Evolutionary conservation across 106 monocot species (phyloP).

Genomic region (Cymbidium sinense): DNA sequence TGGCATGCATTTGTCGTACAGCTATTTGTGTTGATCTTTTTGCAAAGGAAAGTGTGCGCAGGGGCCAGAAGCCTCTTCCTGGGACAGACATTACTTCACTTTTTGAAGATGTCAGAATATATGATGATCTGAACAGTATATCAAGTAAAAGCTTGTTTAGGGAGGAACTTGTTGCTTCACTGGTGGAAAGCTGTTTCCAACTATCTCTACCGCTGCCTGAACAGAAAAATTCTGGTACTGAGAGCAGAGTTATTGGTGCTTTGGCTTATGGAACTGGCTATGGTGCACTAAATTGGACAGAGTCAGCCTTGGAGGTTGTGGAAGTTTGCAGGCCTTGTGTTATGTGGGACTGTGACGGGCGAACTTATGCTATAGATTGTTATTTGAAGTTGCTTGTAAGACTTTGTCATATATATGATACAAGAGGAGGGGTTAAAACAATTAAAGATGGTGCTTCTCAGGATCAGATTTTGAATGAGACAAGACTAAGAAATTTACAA

Average conservation of each 20-base stretch:
- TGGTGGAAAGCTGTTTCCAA: slow-evolving; percentile 99
- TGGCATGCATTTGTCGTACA: slow-evolving; percentile 96
- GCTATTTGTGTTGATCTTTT: slow-evolving; percentile 99
- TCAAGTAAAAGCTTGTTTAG: slow-evolving; percentile 95
- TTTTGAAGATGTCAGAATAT: slow-evolving; percentile 87
- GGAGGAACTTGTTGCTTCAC: slow-evolving; percentile 90
- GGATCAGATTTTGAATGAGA: slow-evolving; percentile 97
- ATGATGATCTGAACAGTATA: slow-evolving; percentile 82
- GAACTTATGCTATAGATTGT: slow-evolving; percentile 97
- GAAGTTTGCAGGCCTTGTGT: slow-evolving; percentile 97
- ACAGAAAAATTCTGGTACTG: slow-evolving; percentile 86
- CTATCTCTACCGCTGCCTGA: slow-evolving; percentile 92
- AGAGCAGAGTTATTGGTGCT: slow-evolving; percentile 97
- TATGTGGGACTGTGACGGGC: slow-evolving; percentile 94
- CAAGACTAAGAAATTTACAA: slow-evolving; percentile 82
- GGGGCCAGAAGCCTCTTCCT: slow-evolving; percentile 94
- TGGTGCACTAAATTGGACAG: slow-evolving; percentile 98
- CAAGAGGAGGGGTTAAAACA: slow-evolving; percentile 95
- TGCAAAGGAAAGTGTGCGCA: slow-evolving; percentile 96
- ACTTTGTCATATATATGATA: slow-evolving; percentile 98
- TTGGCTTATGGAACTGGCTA: slow-evolving; percentile 98
- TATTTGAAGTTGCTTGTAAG: slow-evolving; percentile 97
- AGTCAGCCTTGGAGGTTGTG: slow-evolving; percentile 88
- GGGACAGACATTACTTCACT: slow-evolving; percentile 97
- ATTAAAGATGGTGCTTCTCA: slow-evolving; percentile 90